Evolutionary conservation across 148 eudicot genomes (phyloP).

Genomic region (Diospyros lotus): DNA sequence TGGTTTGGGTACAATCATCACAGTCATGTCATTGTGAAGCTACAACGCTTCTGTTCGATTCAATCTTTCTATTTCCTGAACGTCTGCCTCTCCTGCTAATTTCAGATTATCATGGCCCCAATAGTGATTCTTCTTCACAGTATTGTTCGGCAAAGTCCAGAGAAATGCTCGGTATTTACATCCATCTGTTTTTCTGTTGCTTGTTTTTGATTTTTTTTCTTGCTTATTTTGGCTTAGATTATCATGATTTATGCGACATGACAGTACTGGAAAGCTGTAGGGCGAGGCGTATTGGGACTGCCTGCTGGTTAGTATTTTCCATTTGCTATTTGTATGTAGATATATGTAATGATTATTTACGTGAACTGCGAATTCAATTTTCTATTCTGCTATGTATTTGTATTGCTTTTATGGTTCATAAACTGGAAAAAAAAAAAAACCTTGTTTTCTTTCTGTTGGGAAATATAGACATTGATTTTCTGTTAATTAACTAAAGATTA

Average conservation of each 20-base stretch:
- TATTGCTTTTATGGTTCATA: neutral
- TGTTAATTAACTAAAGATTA: no score
- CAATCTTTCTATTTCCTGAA: neutral
- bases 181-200: neutral
- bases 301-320: constrained; percentile 50
- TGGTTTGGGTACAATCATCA: constrained; percentile 43
- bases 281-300: constrained; percentile 64
- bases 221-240: neutral
- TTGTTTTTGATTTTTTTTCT: neutral
- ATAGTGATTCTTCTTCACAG: constrained; percentile 53
- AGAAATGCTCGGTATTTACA: constrained; percentile 55
- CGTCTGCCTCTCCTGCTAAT: neutral
- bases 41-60: neutral
- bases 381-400: neutral
- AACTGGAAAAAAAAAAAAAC: no score
- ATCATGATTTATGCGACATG: constrained; percentile 11
- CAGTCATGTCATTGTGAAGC: neutral
- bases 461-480: no score
- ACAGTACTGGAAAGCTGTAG: constrained; percentile 79
- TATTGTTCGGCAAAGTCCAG: constrained; percentile 42
- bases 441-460: no score
- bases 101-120: constrained; percentile 56
- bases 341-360: no score
- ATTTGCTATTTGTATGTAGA: neutral
- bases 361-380: neutral